phyloP scores from a whole-genome alignment of 768 basidiomycete genomes.

The Boletus barrowsii region DNA sequence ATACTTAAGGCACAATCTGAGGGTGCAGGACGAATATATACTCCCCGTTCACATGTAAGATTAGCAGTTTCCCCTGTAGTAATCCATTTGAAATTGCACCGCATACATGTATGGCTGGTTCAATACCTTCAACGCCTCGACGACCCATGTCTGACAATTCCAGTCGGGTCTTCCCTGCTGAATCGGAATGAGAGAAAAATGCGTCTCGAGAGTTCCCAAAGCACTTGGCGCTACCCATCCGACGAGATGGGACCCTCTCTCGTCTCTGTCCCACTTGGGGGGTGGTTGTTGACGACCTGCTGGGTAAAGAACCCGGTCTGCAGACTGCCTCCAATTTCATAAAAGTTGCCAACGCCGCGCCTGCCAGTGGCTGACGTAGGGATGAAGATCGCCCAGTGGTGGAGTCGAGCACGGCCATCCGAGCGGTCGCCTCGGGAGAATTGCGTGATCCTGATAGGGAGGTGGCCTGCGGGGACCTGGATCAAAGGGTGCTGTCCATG shows the following conservation, averaged over 20 bases:
- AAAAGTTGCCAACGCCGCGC: constrained; percentile 10
- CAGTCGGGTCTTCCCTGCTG: neutral
- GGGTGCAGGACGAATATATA: too few relatives aligned
- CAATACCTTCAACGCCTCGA: constrained; percentile 4
- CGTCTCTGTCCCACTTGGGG: neutral
- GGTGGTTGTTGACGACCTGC: neutral
- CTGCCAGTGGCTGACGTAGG: constrained; percentile 1
- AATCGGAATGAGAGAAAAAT: neutral
- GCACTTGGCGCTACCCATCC: neutral
- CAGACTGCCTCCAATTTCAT: constrained; percentile 7
- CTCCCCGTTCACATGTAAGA: too few relatives aligned
- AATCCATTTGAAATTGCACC: constrained; percentile 14
- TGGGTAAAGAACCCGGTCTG: neutral
- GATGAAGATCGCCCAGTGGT: constrained; percentile 13
- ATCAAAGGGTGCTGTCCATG: constrained; percentile 1
- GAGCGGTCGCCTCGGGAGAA: constrained; percentile 7
- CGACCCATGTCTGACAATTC: constrained; percentile 11
- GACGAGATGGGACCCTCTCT: constrained; percentile 1
- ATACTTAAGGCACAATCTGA: too few relatives aligned
- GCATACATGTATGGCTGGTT: constrained; percentile 3
- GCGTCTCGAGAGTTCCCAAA: constrained; percentile 1
- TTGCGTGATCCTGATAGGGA: constrained; percentile 16
- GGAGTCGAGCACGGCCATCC: neutral
- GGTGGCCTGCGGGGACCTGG: constrained; percentile 11
- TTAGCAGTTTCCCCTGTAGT: too few relatives aligned